A percentile compares a stretch with the other conserved stretches of the same genome.
Conservation (phyloP, 192 early-diverging fungal genomes). For the Spizellomyces sp. region DNA sequence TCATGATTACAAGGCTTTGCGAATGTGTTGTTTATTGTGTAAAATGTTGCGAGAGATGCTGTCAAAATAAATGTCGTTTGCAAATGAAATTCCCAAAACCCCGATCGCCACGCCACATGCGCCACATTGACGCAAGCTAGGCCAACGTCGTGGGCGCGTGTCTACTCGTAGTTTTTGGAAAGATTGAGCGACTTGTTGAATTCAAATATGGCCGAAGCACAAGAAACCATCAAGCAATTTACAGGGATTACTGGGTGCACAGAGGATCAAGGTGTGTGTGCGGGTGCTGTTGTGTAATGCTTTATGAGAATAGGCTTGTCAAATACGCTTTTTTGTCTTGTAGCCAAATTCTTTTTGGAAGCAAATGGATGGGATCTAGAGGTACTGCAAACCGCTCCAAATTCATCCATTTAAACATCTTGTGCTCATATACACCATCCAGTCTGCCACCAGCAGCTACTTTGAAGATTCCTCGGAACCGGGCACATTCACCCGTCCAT, state of each 20-base stretch:
- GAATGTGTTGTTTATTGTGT: no score
- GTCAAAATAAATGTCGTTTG: no score
- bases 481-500: neutral
- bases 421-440: neutral
- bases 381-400: conserved; percentile 34
- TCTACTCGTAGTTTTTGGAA: no score
- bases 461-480: conserved; percentile 48
- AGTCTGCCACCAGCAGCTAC: conserved; percentile 70
- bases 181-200: no score
- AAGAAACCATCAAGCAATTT: conserved; percentile 16
- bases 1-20: no score
- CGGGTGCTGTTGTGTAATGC: neutral
- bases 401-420: neutral
- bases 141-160: no score
- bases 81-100: no score
- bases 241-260: conserved; percentile 16
- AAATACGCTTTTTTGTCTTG: conserved; percentile 36
- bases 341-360: conserved; percentile 75
- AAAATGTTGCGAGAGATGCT: no score
- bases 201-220: no score
- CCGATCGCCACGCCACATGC: no score
- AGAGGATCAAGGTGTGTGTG: conserved; percentile 9
- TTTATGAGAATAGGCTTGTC: neutral
- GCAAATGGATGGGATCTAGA: conserved; percentile 80
- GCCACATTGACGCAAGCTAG: no score